Percentiles rank a stretch among this genome's conserved stretches.
Evolutionary conservation across 2,329 filamentous ascomycete species (phyloP).

Genomic region (Aphanoascus verrucosus): DNA sequence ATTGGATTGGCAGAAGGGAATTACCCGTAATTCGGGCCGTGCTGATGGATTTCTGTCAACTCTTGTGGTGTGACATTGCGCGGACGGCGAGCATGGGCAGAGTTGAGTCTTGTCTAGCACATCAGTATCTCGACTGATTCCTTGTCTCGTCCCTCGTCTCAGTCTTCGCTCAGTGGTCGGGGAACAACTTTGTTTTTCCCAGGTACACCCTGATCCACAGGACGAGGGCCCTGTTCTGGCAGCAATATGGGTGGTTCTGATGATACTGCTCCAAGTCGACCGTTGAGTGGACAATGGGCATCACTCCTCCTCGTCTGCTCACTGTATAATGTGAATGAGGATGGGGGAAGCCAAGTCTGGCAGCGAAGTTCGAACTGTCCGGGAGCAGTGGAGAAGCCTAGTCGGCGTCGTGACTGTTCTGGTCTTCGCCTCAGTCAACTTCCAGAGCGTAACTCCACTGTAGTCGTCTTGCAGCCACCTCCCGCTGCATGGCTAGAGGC

Average conservation of each 20-base stretch:
- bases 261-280: background rate
- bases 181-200: conserved; percentile 9
- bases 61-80: background rate
- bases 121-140: conserved; percentile 4
- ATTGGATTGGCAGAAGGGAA: conserved; percentile 6
- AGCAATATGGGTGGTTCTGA: background rate
- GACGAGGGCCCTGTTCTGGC: background rate
- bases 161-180: conserved; percentile 10
- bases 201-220: conserved; percentile 9
- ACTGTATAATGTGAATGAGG: background rate
- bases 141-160: conserved; percentile 1
- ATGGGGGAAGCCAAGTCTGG: background rate
- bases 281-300: background rate
- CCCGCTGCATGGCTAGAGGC: too few relatives aligned
- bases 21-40: conserved; percentile 11
- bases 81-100: background rate
- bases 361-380: background rate
- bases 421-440: background rate
- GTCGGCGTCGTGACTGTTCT: background rate
- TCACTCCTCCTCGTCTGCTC: background rate
- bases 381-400: background rate
- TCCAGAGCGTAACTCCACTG: background rate
- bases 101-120: background rate
- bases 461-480: background rate
- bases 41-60: background rate